These are phyloP conservation scores for Malus hybrid DNA, from an alignment of 331 rosid species.

Conservation along the genomic window DNA sequence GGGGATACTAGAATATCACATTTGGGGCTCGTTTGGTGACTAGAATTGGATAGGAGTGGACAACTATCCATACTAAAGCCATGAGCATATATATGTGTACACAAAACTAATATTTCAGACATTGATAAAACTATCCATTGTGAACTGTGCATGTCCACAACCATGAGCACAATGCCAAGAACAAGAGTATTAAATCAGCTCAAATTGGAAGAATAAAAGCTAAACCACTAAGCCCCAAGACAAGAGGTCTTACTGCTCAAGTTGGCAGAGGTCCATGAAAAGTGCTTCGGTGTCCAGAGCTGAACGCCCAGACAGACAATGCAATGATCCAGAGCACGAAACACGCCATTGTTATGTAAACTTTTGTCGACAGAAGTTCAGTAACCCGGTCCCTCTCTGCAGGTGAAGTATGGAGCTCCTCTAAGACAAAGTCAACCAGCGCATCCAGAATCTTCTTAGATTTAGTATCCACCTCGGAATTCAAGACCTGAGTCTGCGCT, in stretches of 20 bases:
- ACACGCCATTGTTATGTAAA: conserved; percentile 18
- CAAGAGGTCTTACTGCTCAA: conserved; percentile 11
- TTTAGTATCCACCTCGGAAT: conserved; percentile 30
- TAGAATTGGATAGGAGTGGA: background rate
- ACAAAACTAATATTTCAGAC: background rate
- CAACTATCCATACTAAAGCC: background rate
- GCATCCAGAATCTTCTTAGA: conserved; percentile 47
- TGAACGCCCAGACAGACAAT: conserved; percentile 23
- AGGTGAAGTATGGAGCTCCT: conserved; percentile 21
- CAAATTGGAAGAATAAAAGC: no score
- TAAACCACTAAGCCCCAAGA: background rate
- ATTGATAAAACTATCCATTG: background rate
- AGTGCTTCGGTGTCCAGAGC: conserved; percentile 19
- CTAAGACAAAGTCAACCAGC: conserved; percentile 32
- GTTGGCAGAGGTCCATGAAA: conserved; percentile 45
- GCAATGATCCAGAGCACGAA: conserved; percentile 40
- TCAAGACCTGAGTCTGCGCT: conserved; percentile 22
- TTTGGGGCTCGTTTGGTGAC: background rate
- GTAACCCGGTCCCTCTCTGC: conserved; percentile 26
- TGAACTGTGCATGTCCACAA: background rate
- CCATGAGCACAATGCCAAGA: background rate
- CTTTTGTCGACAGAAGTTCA: conserved; percentile 23
- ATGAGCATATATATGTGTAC: background rate
- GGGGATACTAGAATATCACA: background rate
- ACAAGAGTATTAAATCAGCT: no score